Evolutionary conservation across 2,329 filamentous ascomycete species (phyloP), one percentile per base, ranked within the genome.

Genomic region (Aspergillus ibericus): DNA sequence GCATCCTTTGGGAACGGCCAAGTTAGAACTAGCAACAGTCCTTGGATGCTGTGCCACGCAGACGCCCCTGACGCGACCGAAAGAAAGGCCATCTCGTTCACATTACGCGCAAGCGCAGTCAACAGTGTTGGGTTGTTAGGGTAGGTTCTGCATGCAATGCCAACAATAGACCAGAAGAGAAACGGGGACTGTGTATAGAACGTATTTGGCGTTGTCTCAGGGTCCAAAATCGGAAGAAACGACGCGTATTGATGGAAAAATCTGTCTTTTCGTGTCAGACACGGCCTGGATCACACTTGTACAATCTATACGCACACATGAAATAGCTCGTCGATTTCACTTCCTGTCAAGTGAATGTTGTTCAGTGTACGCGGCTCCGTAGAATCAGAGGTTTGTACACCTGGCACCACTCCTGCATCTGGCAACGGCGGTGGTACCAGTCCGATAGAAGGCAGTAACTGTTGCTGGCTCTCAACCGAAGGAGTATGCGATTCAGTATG

Each of bases 101-200:
- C 67, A 36, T 68, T 72, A 13, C 67, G 65, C 4, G 72, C 66
- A 6, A 79, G 61, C 1, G 73, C 72, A 1, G 63, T 68, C 6
- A 76, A 60, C 9, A 78, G 51, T 0, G 76, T 78, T 2, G 76
- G 76, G 47, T 79, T 77, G 22, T 66, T 72, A 1, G 66, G 44
- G 53, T 76, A 79, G 4, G 70, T 70, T 8, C 76, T 68, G 56
- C 72, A 75, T 13, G 71, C 70, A 9, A 75, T 70, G 2, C 72
- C 70, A 13, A 77, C 68, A 5, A 79, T 88, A 49, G 89, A 85
- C 92, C 92, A 96, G 75, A 96, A 96, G 1, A 96, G 83, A 13
- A 96, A 81, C 4, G 88, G 87, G 52, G 92, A 89, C 67, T 93
- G 88, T 59, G 87, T 83, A 69, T 89, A 89, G 72, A 91, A 95